Evolutionary conservation across 345 rosid species (phyloP).

Genomic region (Viola odorata): DNA sequence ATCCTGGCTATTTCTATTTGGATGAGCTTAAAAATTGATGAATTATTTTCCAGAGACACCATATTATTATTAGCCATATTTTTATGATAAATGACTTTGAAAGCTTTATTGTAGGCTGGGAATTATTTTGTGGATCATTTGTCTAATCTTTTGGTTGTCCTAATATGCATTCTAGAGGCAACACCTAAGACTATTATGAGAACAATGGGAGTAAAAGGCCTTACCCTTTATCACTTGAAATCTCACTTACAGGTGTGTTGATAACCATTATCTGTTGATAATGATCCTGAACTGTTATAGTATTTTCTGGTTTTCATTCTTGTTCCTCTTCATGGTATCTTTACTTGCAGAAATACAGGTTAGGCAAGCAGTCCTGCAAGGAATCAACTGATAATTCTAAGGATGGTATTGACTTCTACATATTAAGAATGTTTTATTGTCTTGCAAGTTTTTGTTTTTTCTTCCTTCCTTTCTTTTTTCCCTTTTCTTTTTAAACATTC

Average conservation of each 20-base stretch:
- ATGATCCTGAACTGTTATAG: not conserved
- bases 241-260: constrained; percentile 32
- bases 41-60: too few relatives aligned
- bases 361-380: constrained; percentile 83
- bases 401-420: constrained; percentile 46
- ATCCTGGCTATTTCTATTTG: too few relatives aligned
- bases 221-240: constrained; percentile 33
- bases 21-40: too few relatives aligned
- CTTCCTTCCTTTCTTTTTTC: too few relatives aligned
- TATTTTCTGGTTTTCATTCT: not conserved
- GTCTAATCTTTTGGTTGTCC: not conserved
- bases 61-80: too few relatives aligned
- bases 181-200: constrained; percentile 34
- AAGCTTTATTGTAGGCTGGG: not conserved
- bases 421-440: too few relatives aligned
- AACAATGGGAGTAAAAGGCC: constrained; percentile 35
- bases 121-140: not conserved
- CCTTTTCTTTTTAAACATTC: too few relatives aligned
- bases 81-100: not conserved
- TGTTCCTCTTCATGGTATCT: not conserved
- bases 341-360: constrained; percentile 64
- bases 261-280: not conserved
- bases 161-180: constrained; percentile 21
- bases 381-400: constrained; percentile 73
- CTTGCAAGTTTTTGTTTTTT: too few relatives aligned